A percentile compares a stretch with the other conserved stretches of the same genome.
Evolutionary conservation across 331 rosid genomes (phyloP).

Genomic region (Rosa hybrid): DNA sequence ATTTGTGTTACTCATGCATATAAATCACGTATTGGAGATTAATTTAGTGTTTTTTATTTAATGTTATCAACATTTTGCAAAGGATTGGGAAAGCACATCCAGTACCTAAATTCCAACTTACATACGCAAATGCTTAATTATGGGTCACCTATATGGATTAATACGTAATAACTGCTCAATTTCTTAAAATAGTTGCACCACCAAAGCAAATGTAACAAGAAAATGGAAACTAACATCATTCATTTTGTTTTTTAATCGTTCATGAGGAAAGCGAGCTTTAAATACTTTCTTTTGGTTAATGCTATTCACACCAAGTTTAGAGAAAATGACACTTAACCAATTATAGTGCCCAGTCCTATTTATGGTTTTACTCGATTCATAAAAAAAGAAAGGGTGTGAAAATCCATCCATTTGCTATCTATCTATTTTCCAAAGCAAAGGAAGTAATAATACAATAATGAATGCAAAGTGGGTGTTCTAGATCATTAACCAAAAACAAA

Average conservation of each 20-base stretch:
- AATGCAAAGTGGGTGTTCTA: background rate
- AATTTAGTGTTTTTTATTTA: background rate
- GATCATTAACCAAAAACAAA: background rate
- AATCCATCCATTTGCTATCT: background rate
- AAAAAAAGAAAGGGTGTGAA: background rate
- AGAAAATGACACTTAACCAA: constrained; percentile 5
- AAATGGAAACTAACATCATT: constrained; percentile 2
- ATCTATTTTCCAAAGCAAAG: background rate
- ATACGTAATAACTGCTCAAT: too few relatives aligned
- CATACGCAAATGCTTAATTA: background rate
- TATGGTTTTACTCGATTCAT: background rate
- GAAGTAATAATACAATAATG: background rate
- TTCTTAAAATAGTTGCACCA: background rate
- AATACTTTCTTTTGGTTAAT: background rate
- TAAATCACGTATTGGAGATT: background rate
- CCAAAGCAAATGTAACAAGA: background rate
- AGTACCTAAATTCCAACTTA: too few relatives aligned
- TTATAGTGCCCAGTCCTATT: background rate
- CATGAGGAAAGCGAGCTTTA: background rate
- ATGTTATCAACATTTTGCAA: background rate
- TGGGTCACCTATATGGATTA: background rate
- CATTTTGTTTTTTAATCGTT: background rate
- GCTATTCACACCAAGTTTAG: background rate
- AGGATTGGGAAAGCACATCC: background rate
- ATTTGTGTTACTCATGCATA: background rate